phyloP scores from a whole-genome alignment of 2,329 filamentous ascomycete genomes.

The Alternaria viburni region DNA sequence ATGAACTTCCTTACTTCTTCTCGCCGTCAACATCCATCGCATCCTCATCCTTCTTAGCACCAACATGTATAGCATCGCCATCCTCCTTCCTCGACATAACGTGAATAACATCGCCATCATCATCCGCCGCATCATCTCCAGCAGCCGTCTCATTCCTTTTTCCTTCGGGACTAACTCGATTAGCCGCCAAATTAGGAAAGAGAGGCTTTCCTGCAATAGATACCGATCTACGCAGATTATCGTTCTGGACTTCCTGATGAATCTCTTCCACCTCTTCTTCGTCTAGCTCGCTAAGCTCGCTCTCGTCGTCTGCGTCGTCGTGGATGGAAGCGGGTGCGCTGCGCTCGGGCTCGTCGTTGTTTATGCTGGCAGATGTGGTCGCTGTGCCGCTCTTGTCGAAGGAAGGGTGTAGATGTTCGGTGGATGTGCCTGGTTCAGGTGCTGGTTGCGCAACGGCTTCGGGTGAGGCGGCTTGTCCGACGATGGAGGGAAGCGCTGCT shows the following conservation, averaged over 20 bases:
- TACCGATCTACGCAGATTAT: conserved; percentile 16
- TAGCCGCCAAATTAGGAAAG: conserved; percentile 32
- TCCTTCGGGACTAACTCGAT: neutral
- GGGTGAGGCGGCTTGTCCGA: conserved; percentile 19
- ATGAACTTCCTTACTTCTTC: neutral
- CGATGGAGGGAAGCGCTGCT: conserved; percentile 21
- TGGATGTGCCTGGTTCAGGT: conserved; percentile 7
- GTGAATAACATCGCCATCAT: conserved; percentile 2
- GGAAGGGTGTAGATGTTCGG: conserved; percentile 21
- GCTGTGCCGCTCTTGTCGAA: conserved; percentile 49
- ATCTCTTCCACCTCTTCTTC: conserved; percentile 49
- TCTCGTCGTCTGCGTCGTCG: conserved; percentile 62
- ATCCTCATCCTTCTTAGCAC: neutral
- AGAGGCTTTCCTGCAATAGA: conserved; percentile 28
- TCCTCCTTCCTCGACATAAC: neutral
- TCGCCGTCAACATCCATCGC: conserved; percentile 9
- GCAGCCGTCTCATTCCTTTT: neutral
- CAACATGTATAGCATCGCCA: neutral
- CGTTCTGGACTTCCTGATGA: conserved; percentile 28
- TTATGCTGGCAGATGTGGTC: conserved; percentile 39
- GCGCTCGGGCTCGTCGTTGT: conserved; percentile 48
- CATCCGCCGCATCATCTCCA: neutral
- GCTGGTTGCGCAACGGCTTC: conserved; percentile 20
- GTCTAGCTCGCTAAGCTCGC: conserved; percentile 61
- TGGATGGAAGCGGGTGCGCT: conserved; percentile 64